Evolutionary conservation across 441 rosid species (phyloP).

Genomic region (Adansonia rubrostipa): DNA sequence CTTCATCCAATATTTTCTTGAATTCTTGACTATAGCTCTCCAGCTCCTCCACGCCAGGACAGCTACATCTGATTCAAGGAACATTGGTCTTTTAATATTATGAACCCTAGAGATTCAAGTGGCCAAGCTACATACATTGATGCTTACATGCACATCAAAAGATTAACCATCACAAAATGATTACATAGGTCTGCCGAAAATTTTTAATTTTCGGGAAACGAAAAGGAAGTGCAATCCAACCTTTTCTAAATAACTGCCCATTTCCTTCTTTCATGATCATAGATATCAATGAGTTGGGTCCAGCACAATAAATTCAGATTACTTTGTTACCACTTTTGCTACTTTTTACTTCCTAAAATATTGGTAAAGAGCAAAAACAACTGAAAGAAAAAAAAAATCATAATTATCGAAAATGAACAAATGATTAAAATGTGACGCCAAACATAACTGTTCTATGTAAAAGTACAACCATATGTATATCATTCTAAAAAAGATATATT

Average conservation of each 20-base stretch:
- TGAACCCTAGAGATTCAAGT: background rate
- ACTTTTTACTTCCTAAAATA: background rate
- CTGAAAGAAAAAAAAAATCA: background rate
- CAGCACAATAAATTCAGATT: background rate
- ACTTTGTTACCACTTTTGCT: background rate
- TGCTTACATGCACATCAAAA: background rate
- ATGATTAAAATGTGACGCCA: background rate
- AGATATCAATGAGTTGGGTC: conserved; percentile 1
- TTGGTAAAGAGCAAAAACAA: background rate
- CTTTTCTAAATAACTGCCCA: background rate
- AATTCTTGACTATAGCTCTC: conserved; percentile 66
- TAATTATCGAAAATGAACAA: background rate
- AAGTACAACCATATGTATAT: background rate
- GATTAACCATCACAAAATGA: conserved; percentile 3
- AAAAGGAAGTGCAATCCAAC: background rate
- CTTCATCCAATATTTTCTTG: conserved; percentile 79
- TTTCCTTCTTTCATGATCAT: background rate
- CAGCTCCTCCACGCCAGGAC: conserved; percentile 84
- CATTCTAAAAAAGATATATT: background rate
- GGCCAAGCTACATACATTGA: background rate
- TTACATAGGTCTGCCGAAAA: background rate
- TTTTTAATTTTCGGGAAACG: background rate
- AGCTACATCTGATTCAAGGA: conserved; percentile 61
- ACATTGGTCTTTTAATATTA: conserved; percentile 8
- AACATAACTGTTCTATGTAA: background rate